Percentiles rank a stretch among this genome's conserved stretches.
Evolutionary conservation across 495 filamentous ascomycete genomes (phyloP).

Genomic region (Neurospora africana): DNA sequence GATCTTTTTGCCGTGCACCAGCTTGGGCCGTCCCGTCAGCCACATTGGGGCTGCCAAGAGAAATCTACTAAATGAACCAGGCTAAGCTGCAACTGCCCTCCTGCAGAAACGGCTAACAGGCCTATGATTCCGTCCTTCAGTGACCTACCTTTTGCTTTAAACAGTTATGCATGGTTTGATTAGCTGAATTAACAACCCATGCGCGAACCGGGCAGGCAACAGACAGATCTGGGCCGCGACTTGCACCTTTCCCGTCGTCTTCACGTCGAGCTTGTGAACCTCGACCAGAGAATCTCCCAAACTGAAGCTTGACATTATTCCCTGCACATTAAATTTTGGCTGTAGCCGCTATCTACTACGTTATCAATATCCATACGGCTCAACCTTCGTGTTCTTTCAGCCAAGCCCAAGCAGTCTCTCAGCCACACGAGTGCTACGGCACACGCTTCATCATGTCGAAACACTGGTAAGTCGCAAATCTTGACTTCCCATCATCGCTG

Average conservation of each 20-base stretch:
- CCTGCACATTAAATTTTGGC: background rate
- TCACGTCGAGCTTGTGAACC: background rate
- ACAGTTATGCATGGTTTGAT: background rate
- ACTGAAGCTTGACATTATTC: background rate
- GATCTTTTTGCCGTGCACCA: background rate
- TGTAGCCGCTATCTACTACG: background rate
- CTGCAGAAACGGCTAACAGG: background rate
- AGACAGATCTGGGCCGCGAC: background rate
- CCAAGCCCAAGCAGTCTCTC: background rate
- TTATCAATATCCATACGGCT: background rate
- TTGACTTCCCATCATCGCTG: background rate
- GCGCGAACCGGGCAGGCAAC: background rate
- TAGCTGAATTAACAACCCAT: background rate
- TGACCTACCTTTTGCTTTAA: background rate
- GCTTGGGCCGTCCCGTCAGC: background rate
- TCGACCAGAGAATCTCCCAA: background rate
- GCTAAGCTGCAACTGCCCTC: background rate
- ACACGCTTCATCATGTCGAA: slow-evolving; percentile 24
- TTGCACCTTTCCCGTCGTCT: background rate
- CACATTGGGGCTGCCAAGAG: background rate
- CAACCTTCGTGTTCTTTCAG: background rate
- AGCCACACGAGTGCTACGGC: background rate
- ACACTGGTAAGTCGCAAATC: slow-evolving; percentile 54
- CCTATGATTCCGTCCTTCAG: rapidly evolving
- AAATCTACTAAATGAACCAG: background rate